A percentile compares a stretch with the other conserved stretches of the same genome.
Conservation (phyloP, 73 alveolate genomes). For the Effrenium voratum region DNA sequence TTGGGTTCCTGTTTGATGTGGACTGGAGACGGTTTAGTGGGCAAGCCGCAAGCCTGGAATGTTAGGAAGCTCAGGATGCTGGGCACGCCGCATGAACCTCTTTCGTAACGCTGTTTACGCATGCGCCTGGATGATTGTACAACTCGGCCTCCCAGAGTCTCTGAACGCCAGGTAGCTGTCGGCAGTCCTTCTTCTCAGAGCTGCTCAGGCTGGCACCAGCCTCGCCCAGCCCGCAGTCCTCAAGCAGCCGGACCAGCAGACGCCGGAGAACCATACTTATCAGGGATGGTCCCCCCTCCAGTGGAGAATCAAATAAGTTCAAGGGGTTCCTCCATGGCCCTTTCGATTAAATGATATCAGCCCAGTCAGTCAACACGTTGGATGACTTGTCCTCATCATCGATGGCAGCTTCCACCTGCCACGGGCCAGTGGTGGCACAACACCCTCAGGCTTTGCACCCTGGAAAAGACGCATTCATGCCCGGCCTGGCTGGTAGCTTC, state of each 20-base stretch:
- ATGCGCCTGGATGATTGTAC: not conserved
- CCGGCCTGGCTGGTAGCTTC: conserved; percentile 24
- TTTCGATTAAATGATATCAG: not conserved
- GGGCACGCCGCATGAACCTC: not conserved
- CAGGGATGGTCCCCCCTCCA: not conserved
- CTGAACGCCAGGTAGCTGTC: conserved; percentile 9
- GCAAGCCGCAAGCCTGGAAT: not conserved
- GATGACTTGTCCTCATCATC: conserved; percentile 19
- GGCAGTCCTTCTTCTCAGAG: conserved; percentile 2
- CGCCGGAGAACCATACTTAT: not conserved
- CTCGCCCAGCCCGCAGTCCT: conserved; percentile 70
- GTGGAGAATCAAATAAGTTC: not conserved
- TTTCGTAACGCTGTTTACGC: not conserved
- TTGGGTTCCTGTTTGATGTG: not conserved
- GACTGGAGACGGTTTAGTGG: not conserved
- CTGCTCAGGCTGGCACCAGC: conserved; percentile 28
- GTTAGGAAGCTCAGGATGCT: not conserved
- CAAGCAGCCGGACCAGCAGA: not conserved
- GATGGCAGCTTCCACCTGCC: conserved; percentile 36
- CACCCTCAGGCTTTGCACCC: not conserved
- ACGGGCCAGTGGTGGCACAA: not conserved
- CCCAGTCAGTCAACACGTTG: not conserved
- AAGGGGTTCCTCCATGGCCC: not conserved
- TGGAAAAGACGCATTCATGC: not conserved
- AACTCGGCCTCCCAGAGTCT: too few species aligned